phyloP scores from a whole-genome alignment of 371 early-diverging fungal genomes.

The Circinella minor region DNA sequence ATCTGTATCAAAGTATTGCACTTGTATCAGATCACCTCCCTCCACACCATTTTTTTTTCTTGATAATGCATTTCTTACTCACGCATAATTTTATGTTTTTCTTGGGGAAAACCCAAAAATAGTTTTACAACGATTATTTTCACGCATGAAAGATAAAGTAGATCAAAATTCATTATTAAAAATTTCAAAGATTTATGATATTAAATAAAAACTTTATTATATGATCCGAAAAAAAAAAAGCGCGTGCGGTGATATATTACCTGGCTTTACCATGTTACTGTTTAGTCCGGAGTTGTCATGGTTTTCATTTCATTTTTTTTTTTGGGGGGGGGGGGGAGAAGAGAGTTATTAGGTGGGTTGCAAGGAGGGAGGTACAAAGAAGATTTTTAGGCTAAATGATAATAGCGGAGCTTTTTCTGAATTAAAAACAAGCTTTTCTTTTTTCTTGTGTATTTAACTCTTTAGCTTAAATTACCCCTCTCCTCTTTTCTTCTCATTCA shows the following conservation, averaged over 20 bases:
- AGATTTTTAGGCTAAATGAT: background rate
- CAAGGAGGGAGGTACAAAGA: background rate
- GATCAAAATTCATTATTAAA: conserved; percentile 5
- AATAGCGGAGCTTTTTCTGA: background rate
- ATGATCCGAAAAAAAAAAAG: no score
- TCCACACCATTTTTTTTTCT: no score
- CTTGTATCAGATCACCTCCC: no score
- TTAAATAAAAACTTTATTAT: conserved; percentile 11
- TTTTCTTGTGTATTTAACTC: background rate
- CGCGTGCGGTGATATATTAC: no score
- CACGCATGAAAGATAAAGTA: conserved; percentile 11
- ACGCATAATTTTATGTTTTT: no score
- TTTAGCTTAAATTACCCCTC: background rate
- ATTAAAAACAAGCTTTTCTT: conserved; percentile 5
- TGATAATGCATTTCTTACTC: no score
- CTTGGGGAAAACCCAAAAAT: no score
- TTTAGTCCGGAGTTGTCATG: no score
- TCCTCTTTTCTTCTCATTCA: background rate
- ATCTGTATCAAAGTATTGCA: no score
- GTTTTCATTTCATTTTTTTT: background rate
- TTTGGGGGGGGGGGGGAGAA: background rate
- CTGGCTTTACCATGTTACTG: no score
- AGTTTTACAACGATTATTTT: conserved; percentile 20
- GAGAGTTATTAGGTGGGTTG: no score
- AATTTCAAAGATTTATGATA: conserved; percentile 17